Conservation (phyloP, 2,329 filamentous ascomycete genomes). For the Metarhizium robertsii region DNA sequence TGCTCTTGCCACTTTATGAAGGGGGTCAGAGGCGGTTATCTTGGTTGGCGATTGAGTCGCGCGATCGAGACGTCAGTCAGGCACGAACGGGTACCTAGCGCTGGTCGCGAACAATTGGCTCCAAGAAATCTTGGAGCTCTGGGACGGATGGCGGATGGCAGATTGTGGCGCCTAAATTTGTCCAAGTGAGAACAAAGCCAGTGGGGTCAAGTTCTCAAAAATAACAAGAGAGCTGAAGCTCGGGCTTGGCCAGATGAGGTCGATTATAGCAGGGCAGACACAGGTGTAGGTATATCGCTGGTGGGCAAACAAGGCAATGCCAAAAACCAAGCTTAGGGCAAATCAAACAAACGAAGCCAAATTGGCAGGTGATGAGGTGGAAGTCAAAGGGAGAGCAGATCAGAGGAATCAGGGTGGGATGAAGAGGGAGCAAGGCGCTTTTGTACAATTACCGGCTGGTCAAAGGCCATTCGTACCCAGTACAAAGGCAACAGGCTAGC, state of each 20-base stretch:
- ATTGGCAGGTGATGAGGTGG: slow-evolving; percentile 5
- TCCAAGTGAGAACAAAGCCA: slow-evolving; percentile 4
- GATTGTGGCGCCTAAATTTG: slow-evolving; percentile 9
- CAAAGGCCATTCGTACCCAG: neutral
- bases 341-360: slow-evolving; percentile 2
- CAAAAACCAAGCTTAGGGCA: neutral
- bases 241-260: neutral
- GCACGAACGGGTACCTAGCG: slow-evolving; percentile 14
- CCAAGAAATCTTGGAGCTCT: neutral
- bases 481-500: slow-evolving; percentile 2
- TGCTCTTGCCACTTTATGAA: neutral
- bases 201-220: neutral
- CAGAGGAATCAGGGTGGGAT: slow-evolving; percentile 1
- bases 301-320: neutral
- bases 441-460: slow-evolving; percentile 7
- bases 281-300: neutral
- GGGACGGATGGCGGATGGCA: slow-evolving; percentile 6
- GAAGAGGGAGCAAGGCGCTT: slow-evolving; percentile 11
- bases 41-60: slow-evolving; percentile 2
- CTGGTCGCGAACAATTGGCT: slow-evolving; percentile 6
- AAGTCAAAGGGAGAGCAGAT: slow-evolving; percentile 6
- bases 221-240: neutral
- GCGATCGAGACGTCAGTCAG: slow-evolving; percentile 4
- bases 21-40: neutral
- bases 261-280: neutral